These are phyloP conservation scores for Conoideocrella luteorostrata DNA, from an alignment of 2,329 filamentous ascomycete species.

Conservation along the genomic window DNA sequence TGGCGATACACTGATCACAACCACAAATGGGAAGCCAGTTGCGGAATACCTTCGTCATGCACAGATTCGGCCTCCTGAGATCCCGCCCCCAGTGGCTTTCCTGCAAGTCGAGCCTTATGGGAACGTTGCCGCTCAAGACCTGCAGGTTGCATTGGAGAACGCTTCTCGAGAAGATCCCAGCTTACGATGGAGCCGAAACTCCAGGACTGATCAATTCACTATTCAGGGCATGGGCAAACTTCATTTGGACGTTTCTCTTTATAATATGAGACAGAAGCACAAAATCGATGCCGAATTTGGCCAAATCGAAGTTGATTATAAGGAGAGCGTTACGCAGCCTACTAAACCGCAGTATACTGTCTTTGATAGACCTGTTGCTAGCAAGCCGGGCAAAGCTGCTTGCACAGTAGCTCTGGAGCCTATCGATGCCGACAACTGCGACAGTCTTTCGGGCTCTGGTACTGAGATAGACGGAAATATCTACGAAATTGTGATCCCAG, in stretches of 20 bases:
- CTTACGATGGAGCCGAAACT: conserved; percentile 73
- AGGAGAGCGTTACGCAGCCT: conserved; percentile 64
- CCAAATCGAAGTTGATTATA: conserved; percentile 90
- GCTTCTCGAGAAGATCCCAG: conserved; percentile 90
- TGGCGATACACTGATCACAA: conserved; percentile 82
- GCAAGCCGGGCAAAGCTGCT: conserved; percentile 70
- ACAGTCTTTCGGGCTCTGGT: conserved; percentile 33
- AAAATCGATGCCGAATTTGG: conserved; percentile 84
- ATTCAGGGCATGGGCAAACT: conserved; percentile 95
- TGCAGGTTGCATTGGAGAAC: conserved; percentile 69
- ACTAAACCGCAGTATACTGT: conserved; percentile 52
- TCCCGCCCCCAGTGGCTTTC: conserved; percentile 93
- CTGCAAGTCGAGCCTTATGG: conserved; percentile 82
- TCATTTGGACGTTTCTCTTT: conserved; percentile 86
- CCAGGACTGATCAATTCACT: conserved; percentile 88
- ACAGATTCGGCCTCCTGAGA: conserved; percentile 79
- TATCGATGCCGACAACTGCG: conserved; percentile 36
- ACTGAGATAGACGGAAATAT: conserved; percentile 65
- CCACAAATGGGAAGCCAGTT: conserved; percentile 54
- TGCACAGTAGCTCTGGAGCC: conserved; percentile 66
- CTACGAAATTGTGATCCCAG: conserved; percentile 49
- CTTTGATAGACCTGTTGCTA: conserved; percentile 75
- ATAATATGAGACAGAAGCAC: conserved; percentile 82
- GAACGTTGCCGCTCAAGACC: conserved; percentile 69
- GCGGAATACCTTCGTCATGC: conserved; percentile 64